These are phyloP conservation scores for Cenchrus fungigraminus DNA, from an alignment of 176 grass and related monocot genomes.

Conservation along the genomic window DNA sequence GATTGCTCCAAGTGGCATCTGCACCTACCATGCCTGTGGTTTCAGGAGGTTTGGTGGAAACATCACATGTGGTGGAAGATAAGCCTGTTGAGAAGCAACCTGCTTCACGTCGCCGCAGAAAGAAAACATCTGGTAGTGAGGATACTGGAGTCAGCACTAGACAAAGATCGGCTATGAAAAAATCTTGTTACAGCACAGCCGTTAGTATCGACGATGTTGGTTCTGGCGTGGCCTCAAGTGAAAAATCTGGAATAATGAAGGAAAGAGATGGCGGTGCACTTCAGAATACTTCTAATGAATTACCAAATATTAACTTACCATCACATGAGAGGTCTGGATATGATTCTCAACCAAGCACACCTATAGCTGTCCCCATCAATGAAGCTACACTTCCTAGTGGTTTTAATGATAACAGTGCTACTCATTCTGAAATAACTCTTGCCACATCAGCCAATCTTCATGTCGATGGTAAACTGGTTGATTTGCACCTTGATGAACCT, in stretches of 20 bases:
- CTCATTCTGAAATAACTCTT: constrained; percentile 51
- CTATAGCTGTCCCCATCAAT: constrained; percentile 54
- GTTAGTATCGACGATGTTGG: constrained; percentile 23
- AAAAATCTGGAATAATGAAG: constrained; percentile 39
- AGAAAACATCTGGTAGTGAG: constrained; percentile 47
- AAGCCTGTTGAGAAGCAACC: constrained; percentile 50
- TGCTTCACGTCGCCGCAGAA: constrained; percentile 55
- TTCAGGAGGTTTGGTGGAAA: constrained; percentile 57
- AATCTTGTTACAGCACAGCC: constrained; percentile 18
- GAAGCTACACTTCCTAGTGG: constrained; percentile 48
- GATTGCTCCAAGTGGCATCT: constrained; percentile 45
- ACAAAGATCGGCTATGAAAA: constrained; percentile 60
- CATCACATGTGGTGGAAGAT: constrained; percentile 45
- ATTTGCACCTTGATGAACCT: constrained; percentile 20
- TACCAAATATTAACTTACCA: constrained; percentile 51
- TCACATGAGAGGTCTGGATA: constrained; percentile 47
- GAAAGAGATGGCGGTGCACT: constrained; percentile 45
- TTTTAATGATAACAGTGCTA: constrained; percentile 30
- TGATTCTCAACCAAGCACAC: constrained; percentile 64
- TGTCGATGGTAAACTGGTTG: constrained; percentile 40
- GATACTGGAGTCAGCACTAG: constrained; percentile 54
- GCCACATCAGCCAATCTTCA: constrained; percentile 21
- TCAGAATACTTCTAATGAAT: constrained; percentile 47
- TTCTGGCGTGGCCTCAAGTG: constrained; percentile 34
- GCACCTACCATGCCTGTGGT: constrained; percentile 46